A percentile compares a stretch with the other conserved stretches of the same genome.
phyloP scores from a whole-genome alignment of 129 eudicot genomes.

The Flaveria bidentis region DNA sequence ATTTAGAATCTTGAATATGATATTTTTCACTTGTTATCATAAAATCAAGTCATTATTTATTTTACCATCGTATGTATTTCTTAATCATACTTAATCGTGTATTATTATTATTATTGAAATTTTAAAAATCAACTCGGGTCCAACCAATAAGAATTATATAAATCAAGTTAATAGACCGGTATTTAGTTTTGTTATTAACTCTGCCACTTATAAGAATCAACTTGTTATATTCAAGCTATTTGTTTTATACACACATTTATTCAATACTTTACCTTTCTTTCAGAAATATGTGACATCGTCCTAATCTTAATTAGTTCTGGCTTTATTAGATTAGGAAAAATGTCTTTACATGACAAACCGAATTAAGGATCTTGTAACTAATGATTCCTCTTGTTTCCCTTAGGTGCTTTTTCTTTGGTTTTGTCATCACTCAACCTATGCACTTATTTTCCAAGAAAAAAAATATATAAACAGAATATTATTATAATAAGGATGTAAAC shows the following conservation, averaged over 20 bases:
- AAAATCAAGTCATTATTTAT: no score
- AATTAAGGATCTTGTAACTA: conserved; percentile 44
- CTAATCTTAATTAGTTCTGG: conserved; percentile 18
- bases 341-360: conserved; percentile 45
- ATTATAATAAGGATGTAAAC: not conserved
- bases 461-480: not conserved
- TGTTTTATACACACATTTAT: not conserved
- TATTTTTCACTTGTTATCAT: no score
- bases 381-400: conserved; percentile 44
- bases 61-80: no score
- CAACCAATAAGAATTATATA: not conserved
- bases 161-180: not conserved
- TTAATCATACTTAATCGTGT: not conserved
- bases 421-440: conserved; percentile 34
- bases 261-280: conserved; percentile 20
- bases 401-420: conserved; percentile 31
- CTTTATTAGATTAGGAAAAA: conserved; percentile 13
- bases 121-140: not conserved
- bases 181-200: not conserved
- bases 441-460: not conserved
- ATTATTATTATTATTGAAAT: not conserved
- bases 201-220: not conserved
- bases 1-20: no score
- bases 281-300: conserved; percentile 5
- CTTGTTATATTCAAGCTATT: not conserved